phyloP scores from a whole-genome alignment of 2,329 filamentous ascomycete species.

The Plectosphaerella plurivora region DNA sequence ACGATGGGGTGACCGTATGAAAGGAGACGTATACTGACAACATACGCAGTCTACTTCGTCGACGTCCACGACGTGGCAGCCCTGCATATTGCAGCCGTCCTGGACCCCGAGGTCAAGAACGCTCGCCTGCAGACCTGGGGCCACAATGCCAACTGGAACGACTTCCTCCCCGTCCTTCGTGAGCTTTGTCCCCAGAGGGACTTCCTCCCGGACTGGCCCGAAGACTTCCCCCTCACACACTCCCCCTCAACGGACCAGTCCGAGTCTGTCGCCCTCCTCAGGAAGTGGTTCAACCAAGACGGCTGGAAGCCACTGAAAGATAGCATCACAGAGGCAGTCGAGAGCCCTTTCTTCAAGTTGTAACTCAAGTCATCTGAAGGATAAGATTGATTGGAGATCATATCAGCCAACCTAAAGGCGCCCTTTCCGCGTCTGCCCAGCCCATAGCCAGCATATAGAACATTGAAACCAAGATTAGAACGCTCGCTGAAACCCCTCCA shows the following conservation, averaged over 20 bases:
- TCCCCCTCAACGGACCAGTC: not conserved
- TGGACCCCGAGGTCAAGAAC: constrained; percentile 18
- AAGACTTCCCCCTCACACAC: not conserved
- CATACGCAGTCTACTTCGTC: constrained; percentile 11
- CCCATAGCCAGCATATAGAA: too few species aligned
- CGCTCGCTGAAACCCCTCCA: too few species aligned
- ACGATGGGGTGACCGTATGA: not conserved
- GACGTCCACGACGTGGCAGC: constrained; percentile 21
- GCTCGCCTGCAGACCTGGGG: constrained; percentile 21
- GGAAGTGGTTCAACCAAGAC: not conserved
- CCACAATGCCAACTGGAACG: constrained; percentile 14
- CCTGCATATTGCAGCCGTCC: constrained; percentile 21
- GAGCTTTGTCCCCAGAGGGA: constrained; percentile 15
- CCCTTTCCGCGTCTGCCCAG: too few species aligned
- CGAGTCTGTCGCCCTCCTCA: not conserved
- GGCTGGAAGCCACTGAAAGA: not conserved
- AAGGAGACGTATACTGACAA: not conserved
- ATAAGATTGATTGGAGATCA: too few species aligned
- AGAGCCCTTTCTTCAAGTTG: not conserved
- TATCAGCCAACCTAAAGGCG: too few species aligned
- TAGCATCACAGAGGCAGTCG: not conserved
- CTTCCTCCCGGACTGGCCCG: constrained; percentile 7
- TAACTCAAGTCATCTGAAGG: not conserved
- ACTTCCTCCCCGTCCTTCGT: constrained; percentile 16
- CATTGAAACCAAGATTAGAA: too few species aligned